phyloP scores from a whole-genome alignment of 202 grass and related monocot species.

The Dendrocalamus latiflorus region DNA sequence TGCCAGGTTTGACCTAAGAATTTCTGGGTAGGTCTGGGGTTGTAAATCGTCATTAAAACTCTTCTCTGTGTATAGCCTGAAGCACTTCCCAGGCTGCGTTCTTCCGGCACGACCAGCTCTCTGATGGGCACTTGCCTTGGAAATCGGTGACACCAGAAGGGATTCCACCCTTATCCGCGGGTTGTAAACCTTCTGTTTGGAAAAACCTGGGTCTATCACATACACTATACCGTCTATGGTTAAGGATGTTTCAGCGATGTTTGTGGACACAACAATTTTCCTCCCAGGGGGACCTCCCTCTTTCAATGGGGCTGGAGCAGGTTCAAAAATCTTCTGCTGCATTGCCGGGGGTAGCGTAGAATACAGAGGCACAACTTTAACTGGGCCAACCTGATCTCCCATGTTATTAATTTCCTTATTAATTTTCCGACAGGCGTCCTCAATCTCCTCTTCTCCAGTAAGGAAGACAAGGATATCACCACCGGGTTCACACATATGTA shows the following conservation, averaged over 20 bases:
- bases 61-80: constrained; percentile 86
- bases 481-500: constrained; percentile 65
- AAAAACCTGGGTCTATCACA: constrained; percentile 88
- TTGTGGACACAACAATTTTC: constrained; percentile 87
- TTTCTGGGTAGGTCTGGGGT: constrained; percentile 90
- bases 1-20: constrained; percentile 80
- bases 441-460: constrained; percentile 90
- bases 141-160: constrained; percentile 82
- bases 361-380: constrained; percentile 79
- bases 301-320: constrained; percentile 56
- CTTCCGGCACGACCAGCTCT: constrained; percentile 88
- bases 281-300: constrained; percentile 71
- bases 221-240: constrained; percentile 92
- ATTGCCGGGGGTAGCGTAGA: constrained; percentile 79
- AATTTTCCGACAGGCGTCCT: constrained; percentile 80
- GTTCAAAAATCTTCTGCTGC: constrained; percentile 90
- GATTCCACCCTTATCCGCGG: constrained; percentile 87
- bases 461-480: constrained; percentile 92
- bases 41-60: constrained; percentile 87
- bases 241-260: constrained; percentile 83
- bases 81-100: constrained; percentile 87
- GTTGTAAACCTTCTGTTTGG: constrained; percentile 85
- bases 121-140: constrained; percentile 90
- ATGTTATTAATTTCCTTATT: constrained; percentile 72
- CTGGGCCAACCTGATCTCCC: constrained; percentile 71